These are phyloP conservation scores for Cordyceps tenuipes DNA, from an alignment of 2,329 filamentous ascomycete genomes.

Conservation along the genomic window DNA sequence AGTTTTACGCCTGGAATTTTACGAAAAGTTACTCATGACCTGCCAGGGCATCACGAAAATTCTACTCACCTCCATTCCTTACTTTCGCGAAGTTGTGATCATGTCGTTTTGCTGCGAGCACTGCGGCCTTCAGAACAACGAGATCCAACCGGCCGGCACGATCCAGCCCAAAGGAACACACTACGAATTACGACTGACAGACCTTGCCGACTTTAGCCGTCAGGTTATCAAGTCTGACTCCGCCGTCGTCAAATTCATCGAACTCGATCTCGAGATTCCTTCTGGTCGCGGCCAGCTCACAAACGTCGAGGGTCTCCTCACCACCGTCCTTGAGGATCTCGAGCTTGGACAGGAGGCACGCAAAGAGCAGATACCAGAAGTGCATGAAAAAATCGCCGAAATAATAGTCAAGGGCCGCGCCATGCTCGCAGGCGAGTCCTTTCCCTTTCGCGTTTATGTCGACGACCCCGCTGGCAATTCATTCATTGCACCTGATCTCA, in stretches of 20 bases:
- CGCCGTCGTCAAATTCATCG: slow-evolving; percentile 77
- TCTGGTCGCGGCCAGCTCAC: slow-evolving; percentile 84
- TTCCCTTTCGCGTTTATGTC: slow-evolving; percentile 81
- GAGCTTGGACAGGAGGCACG: slow-evolving; percentile 74
- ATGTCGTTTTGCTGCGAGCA: slow-evolving; percentile 94
- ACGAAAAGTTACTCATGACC: slow-evolving; percentile 13
- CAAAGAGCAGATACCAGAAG: slow-evolving; percentile 67
- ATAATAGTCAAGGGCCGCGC: slow-evolving; percentile 65
- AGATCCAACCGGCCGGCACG: slow-evolving; percentile 84
- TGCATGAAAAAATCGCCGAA: slow-evolving; percentile 68
- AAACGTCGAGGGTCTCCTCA: slow-evolving; percentile 84
- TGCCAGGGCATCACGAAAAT: slow-evolving; percentile 71
- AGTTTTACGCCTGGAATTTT: slow-evolving; percentile 12
- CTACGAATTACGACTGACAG: slow-evolving; percentile 73
- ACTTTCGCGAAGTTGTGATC: slow-evolving; percentile 94
- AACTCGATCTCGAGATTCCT: slow-evolving; percentile 88
- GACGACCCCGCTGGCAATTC: slow-evolving; percentile 95
- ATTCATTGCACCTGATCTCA: slow-evolving; percentile 83
- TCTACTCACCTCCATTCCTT: slow-evolving; percentile 86
- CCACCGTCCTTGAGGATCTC: slow-evolving; percentile 70
- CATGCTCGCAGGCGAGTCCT: slow-evolving; percentile 68
- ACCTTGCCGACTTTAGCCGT: slow-evolving; percentile 65
- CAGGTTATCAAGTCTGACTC: slow-evolving; percentile 91
- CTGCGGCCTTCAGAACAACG: slow-evolving; percentile 84
- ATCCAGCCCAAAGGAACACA: slow-evolving; percentile 83